A percentile compares a stretch with the other conserved stretches of the same genome.
phyloP scores from a whole-genome alignment of 202 grass and related monocot genomes.

The Digitaria exilis region DNA sequence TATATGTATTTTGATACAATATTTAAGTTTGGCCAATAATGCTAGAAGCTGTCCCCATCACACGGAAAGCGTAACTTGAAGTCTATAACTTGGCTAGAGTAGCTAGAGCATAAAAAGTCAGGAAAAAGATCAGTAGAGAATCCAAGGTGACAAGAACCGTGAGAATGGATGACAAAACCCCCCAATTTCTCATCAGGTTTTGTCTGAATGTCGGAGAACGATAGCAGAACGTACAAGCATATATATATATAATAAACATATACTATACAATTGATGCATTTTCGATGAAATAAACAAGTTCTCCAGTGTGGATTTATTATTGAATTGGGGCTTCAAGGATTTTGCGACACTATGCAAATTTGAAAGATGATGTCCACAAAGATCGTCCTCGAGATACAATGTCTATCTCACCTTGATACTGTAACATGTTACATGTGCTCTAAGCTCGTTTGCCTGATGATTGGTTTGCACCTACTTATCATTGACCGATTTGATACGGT shows the following conservation, averaged over 20 bases:
- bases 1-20: neutral
- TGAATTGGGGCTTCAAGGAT: neutral
- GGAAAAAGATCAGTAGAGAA: neutral
- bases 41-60: neutral
- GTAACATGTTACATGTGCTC: neutral
- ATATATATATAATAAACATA: neutral
- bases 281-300: neutral
- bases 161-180: slow-evolving; percentile 5
- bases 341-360: neutral
- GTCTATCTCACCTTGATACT: neutral
- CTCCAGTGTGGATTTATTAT: neutral
- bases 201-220: slow-evolving; percentile 12
- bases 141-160: neutral
- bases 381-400: neutral
- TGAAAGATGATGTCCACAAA: neutral
- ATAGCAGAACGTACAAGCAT: neutral
- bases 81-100: neutral
- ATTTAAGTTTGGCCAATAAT: neutral
- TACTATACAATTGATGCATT: neutral
- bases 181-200: neutral
- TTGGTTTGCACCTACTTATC: neutral
- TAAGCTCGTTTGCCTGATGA: neutral
- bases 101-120: neutral
- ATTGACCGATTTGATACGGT: neutral
- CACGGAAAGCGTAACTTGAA: neutral